These are phyloP conservation scores for Babesia divergens DNA, from an alignment of 169 alveolate genomes.

Conservation along the genomic window DNA sequence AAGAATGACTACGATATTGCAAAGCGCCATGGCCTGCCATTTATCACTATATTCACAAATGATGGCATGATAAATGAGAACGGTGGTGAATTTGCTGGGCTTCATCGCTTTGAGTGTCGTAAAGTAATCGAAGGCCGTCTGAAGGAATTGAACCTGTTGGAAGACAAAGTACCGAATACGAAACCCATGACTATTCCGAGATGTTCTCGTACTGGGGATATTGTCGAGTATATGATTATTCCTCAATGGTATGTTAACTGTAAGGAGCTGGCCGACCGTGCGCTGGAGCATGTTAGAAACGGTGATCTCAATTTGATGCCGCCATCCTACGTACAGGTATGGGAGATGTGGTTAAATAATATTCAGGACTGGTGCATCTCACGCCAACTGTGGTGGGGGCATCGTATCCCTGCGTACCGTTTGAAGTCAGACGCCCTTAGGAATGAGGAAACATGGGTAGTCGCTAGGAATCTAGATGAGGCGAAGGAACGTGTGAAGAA, in stretches of 20 bases:
- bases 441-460: conserved; percentile 45
- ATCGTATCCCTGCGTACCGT: conserved; percentile 97
- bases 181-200: conserved; percentile 95
- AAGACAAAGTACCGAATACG: conserved; percentile 83
- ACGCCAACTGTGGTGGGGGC: conserved; percentile 99
- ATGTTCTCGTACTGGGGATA: conserved; percentile 97
- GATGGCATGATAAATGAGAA: conserved; percentile 94
- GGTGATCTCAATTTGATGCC: conserved; percentile 93
- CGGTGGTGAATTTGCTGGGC: conserved; percentile 94
- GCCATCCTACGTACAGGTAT: conserved; percentile 87
- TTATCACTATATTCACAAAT: conserved; percentile 90
- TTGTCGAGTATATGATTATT: conserved; percentile 95
- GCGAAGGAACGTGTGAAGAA: conserved; percentile 45
- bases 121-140: conserved; percentile 88
- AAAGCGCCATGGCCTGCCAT: conserved; percentile 87
- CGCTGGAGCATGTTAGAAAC: conserved; percentile 88
- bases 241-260: conserved; percentile 99
- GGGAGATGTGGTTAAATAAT: conserved; percentile 98
- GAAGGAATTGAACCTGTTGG: conserved; percentile 84
- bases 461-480: conserved; percentile 44
- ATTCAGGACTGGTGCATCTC: conserved; percentile 99
- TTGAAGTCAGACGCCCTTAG: conserved; percentile 63
- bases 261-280: conserved; percentile 90
- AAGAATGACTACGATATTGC: conserved; percentile 98
- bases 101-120: conserved; percentile 95